Conservation (phyloP, 257 asterid genomes). For the Salvia rosmarinus region DNA sequence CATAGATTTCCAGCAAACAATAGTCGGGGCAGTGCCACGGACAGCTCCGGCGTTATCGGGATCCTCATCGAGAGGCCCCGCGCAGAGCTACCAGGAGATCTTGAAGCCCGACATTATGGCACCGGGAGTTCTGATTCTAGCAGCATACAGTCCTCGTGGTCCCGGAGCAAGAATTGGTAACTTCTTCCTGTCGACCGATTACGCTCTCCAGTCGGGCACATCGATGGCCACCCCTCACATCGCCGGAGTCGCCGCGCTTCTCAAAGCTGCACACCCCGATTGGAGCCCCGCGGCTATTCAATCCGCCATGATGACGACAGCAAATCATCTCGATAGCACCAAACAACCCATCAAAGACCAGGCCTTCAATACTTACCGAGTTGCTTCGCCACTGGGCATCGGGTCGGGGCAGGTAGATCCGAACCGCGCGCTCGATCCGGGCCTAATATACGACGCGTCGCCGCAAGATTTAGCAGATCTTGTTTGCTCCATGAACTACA, state of each 20-base stretch:
- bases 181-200: conserved; percentile 32
- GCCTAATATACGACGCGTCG: conserved; percentile 46
- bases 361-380: background rate
- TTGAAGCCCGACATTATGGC: conserved; percentile 56
- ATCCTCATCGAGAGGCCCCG: conserved; percentile 45
- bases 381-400: conserved; percentile 42
- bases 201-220: conserved; percentile 42
- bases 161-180: conserved; percentile 23
- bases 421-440: conserved; percentile 53
- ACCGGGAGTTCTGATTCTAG: conserved; percentile 46
- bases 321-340: conserved; percentile 44
- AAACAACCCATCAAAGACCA: conserved; percentile 43
- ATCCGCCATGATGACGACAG: conserved; percentile 63
- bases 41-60: conserved; percentile 42
- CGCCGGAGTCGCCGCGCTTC: conserved; percentile 44
- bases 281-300: conserved; percentile 57
- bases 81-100: conserved; percentile 32
- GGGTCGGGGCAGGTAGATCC: conserved; percentile 55
- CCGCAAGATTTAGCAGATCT: conserved; percentile 43
- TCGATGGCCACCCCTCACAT: conserved; percentile 57
- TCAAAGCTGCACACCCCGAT: conserved; percentile 49
- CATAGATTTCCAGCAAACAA: conserved; percentile 42
- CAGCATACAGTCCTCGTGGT: conserved; percentile 37
- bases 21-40: conserved; percentile 39
- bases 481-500: conserved; percentile 49